phyloP scores from a whole-genome alignment of 495 filamentous ascomycete species.

The Daldinia vernicosa region DNA sequence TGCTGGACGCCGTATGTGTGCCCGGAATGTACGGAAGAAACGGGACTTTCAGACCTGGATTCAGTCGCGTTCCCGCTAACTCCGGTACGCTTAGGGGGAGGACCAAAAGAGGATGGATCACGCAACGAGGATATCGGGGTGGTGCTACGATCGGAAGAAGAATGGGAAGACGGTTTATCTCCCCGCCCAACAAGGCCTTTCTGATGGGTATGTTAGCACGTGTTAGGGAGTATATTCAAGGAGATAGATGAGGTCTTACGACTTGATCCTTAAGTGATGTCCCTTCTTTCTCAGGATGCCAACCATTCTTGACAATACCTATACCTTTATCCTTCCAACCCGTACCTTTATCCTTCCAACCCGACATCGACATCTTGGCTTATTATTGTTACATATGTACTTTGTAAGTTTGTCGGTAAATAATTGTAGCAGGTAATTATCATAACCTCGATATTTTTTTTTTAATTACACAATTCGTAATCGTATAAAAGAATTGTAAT shows the following conservation, averaged over 20 bases:
- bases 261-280: slow-evolving; percentile 51
- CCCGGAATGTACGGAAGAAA: background rate
- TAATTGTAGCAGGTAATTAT: background rate
- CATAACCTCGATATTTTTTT: slow-evolving; percentile 16
- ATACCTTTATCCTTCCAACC: slow-evolving; percentile 44
- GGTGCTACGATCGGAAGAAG: slow-evolving; percentile 57
- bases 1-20: slow-evolving; percentile 32
- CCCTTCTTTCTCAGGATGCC: slow-evolving; percentile 56
- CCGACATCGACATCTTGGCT: slow-evolving; percentile 43
- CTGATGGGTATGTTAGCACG: slow-evolving; percentile 38
- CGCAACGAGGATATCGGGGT: slow-evolving; percentile 78
- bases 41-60: slow-evolving; percentile 53
- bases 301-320: slow-evolving; percentile 55
- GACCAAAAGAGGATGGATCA: slow-evolving; percentile 85
- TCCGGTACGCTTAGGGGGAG: slow-evolving; percentile 74
- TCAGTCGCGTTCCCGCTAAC: slow-evolving; percentile 44
- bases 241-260: slow-evolving; percentile 40
- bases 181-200: slow-evolving; percentile 54
- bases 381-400: background rate
- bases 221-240: background rate
- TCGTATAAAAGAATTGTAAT: background rate
- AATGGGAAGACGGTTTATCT: slow-evolving; percentile 36
- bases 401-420: background rate
- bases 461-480: slow-evolving; percentile 11
- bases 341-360: slow-evolving; percentile 42